A percentile compares a stretch with the other conserved stretches of the same genome.
Evolutionary conservation across 176 grass and related monocot genomes (phyloP).

Genomic region (Ampelocalamus luodianensis): DNA sequence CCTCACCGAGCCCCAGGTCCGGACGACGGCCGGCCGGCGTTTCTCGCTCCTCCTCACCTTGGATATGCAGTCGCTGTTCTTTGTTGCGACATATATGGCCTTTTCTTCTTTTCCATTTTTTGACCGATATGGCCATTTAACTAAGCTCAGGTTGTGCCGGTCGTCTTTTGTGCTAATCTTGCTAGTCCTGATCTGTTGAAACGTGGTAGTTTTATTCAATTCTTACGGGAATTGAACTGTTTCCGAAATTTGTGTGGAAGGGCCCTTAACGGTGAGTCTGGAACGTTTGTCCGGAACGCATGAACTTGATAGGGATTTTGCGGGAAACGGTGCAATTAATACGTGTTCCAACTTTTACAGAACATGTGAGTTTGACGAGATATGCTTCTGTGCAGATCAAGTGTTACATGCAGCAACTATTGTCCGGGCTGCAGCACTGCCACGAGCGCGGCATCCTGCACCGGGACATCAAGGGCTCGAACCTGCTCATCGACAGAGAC

Average conservation of each 20-base stretch:
- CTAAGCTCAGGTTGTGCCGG: not conserved
- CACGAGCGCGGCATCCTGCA: constrained; percentile 65
- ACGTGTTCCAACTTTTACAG: not conserved
- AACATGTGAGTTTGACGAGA: not conserved
- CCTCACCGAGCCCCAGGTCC: constrained; percentile 64
- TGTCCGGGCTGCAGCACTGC: constrained; percentile 59
- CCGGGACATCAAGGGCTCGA: constrained; percentile 66
- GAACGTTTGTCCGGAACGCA: too few relatives aligned
- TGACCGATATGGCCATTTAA: not conserved
- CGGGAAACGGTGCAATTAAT: not conserved
- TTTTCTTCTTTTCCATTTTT: not conserved
- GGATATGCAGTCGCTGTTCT: constrained; percentile 4
- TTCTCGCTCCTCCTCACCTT: not conserved
- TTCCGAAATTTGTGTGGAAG: too few relatives aligned
- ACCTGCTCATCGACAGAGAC: constrained; percentile 54
- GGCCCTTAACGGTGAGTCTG: too few relatives aligned
- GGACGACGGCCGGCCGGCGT: too few relatives aligned
- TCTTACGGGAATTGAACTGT: too few relatives aligned
- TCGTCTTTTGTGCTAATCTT: not conserved
- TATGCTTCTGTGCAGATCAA: constrained; percentile 35
- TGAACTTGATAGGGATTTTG: not conserved
- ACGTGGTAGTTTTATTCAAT: not conserved
- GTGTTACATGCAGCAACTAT: constrained; percentile 58
- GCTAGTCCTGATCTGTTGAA: not conserved
- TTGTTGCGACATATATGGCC: not conserved